These are phyloP conservation scores for Arthrobotrys pseudoclavata DNA, from an alignment of 2,329 filamentous ascomycete genomes.

Conservation along the genomic window DNA sequence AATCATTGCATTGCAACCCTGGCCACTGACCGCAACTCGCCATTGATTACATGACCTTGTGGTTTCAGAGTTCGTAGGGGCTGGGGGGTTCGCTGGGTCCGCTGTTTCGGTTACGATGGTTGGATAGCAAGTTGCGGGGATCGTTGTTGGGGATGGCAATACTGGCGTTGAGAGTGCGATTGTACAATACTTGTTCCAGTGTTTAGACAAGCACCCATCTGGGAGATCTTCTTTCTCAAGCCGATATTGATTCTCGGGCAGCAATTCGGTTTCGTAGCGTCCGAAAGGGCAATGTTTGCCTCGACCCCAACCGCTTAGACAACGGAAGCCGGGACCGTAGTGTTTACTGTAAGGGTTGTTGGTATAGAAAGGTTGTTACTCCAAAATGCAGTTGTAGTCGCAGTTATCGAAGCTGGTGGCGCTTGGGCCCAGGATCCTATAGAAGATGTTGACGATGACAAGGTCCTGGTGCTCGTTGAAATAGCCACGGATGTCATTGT, in stretches of 20 bases:
- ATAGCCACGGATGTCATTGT: not conserved
- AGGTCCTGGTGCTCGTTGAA: not conserved
- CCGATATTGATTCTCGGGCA: not conserved
- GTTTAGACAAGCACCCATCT: not conserved
- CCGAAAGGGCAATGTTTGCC: not conserved
- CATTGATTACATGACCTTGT: not conserved
- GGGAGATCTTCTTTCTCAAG: not conserved
- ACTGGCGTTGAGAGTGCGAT: not conserved
- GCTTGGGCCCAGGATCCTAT: constrained; percentile 1
- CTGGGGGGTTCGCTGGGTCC: not conserved
- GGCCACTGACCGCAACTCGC: not conserved
- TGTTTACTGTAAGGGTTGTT: not conserved
- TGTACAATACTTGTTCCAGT: constrained; percentile 4
- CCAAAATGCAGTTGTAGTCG: not conserved
- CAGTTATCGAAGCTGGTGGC: not conserved
- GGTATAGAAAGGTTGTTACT: not conserved
- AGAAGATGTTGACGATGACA: not conserved
- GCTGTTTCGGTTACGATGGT: constrained; percentile 1
- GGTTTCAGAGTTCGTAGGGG: not conserved
- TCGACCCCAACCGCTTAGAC: not conserved
- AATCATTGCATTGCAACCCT: not conserved
- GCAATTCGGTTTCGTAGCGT: not conserved
- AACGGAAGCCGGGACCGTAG: not conserved
- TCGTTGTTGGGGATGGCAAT: constrained; percentile 2
- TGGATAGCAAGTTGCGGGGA: constrained; percentile 12